phyloP scores from a whole-genome alignment of 495 filamentous ascomycete species.

The Talaromyces thailandensis region DNA sequence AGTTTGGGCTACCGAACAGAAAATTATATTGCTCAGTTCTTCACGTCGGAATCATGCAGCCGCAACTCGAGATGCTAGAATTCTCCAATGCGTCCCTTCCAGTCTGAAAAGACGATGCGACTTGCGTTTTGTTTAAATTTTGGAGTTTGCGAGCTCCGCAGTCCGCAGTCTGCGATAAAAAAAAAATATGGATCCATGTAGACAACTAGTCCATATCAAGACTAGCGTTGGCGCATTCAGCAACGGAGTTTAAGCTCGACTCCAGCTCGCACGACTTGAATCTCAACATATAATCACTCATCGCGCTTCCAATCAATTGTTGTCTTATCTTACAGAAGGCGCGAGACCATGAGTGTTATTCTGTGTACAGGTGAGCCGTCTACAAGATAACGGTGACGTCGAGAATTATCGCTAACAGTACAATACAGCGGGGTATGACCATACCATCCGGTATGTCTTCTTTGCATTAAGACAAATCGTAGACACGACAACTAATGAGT shows the following conservation, averaged over 20 bases:
- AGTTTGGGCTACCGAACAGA: too few species aligned
- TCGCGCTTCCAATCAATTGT: not conserved
- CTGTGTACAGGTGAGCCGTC: slow-evolving; percentile 68
- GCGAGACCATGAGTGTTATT: slow-evolving; percentile 70
- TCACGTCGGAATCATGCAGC: not conserved
- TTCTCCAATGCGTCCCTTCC: not conserved
- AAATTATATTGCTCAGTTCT: too few species aligned
- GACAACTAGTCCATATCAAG: not conserved
- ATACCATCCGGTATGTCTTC: slow-evolving; percentile 79
- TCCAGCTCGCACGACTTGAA: not conserved
- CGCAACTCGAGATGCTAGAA: not conserved
- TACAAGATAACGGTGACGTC: not conserved
- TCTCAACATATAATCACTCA: not conserved
- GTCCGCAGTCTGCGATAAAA: not conserved
- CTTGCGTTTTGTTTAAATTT: not conserved
- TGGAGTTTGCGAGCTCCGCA: not conserved
- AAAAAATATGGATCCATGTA: not conserved
- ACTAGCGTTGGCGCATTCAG: not conserved
- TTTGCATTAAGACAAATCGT: not conserved
- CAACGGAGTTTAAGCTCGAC: not conserved
- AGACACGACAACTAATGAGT: not conserved
- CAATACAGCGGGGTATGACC: slow-evolving; percentile 84
- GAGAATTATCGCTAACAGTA: slow-evolving; percentile 4
- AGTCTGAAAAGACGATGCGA: not conserved
- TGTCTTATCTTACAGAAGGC: not conserved